Evolutionary conservation across 2,329 filamentous ascomycete genomes (phyloP), one percentile per base, ranked within the genome.

Genomic region (Pestalotiopsis sp.): DNA sequence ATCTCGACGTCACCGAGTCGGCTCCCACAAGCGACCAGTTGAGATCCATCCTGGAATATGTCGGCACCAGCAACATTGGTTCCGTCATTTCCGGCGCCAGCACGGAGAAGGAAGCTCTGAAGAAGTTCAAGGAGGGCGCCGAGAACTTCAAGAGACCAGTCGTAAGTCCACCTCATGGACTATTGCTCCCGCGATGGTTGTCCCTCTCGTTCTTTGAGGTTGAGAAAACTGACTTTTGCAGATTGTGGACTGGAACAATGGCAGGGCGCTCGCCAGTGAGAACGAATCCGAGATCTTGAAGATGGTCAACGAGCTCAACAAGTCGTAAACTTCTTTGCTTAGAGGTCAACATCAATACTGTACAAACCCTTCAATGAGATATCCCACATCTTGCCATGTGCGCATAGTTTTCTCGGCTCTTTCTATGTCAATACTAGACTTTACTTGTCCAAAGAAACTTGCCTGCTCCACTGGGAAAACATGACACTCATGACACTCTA

Each of bases 191-290:
- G n/a, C 20, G 45, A 23, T 45, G 12, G 41, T 52, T 71, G 56
- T 13, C 13, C 12, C 20, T 65, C 69, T 59, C 49, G 38, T 66
- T 67, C 7, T 31, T 59, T 2, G 52, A 65, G 13, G 23, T 68
- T 5, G 31, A 13, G 12, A 11, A 71, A 66, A 68, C 77, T 78
- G 75, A 79, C 71, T 71, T 17, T 25, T 45, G 36, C 71, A 86
- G 87, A 82, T 92, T 69, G 95, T 98, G 66, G 95, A 98, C 79
- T 98, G 96, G 96, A 93, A 92, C 78, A 95, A 95, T 79, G 96
- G 95, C 72, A 92, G 90, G 79, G 95, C 91, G 61, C 85, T 92
- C 82, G 84, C 89, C 31, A 93, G 93, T 23, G 93, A 93, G 64
- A 91, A 92, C 72, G 91, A 97, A 83, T 97, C 94, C 17, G 92